These are phyloP conservation scores for Calamus simplicifolius DNA, from an alignment of 176 grass and related monocot species.

Conservation along the genomic window DNA sequence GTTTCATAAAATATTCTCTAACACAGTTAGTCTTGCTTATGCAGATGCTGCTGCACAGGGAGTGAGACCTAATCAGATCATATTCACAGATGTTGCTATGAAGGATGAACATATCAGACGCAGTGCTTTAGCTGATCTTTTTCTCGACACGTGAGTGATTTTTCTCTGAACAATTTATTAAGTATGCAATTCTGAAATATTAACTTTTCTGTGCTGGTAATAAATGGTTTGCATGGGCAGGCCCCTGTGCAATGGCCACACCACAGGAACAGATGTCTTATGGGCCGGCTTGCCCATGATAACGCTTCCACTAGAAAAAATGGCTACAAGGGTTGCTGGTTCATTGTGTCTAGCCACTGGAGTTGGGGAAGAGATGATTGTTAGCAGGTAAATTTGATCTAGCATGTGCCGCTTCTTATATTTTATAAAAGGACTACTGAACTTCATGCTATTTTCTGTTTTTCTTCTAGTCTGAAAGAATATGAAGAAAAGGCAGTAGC, in stretches of 20 bases:
- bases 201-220: background rate
- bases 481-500: slow-evolving; percentile 74
- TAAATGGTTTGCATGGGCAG: slow-evolving; percentile 13
- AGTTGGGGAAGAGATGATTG: slow-evolving; percentile 81
- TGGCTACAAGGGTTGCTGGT: slow-evolving; percentile 91
- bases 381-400: slow-evolving; percentile 34
- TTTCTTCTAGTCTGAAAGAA: slow-evolving; percentile 49
- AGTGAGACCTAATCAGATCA: slow-evolving; percentile 64
- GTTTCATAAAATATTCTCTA: background rate
- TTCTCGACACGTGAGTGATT: slow-evolving; percentile 72
- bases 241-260: slow-evolving; percentile 85
- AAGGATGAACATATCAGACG: slow-evolving; percentile 87
- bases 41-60: slow-evolving; percentile 77
- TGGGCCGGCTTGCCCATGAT: slow-evolving; percentile 91
- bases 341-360: slow-evolving; percentile 66
- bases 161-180: background rate
- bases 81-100: slow-evolving; percentile 90
- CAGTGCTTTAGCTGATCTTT: slow-evolving; percentile 79
- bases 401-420: background rate
- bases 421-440: background rate
- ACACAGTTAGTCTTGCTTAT: background rate
- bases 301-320: slow-evolving; percentile 83
- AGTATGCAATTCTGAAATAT: slow-evolving; percentile 4
- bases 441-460: background rate
- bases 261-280: slow-evolving; percentile 76